Base-by-base conservation (phyloP, 176 grass and related monocot genomes). In the Eleusine indica region DNA sequence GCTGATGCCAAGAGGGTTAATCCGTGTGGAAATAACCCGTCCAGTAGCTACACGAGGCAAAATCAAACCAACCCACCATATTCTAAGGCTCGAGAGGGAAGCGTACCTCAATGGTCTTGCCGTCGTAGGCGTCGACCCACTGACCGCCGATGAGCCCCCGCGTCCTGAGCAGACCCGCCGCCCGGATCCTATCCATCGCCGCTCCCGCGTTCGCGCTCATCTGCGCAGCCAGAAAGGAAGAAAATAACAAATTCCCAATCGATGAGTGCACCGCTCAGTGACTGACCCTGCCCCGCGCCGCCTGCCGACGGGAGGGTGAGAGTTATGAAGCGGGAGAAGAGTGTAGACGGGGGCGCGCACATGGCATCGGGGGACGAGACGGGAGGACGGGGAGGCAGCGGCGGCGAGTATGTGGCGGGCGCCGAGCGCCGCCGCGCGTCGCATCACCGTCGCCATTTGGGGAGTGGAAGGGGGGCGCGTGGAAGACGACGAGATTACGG, bases 41-140 rank as follows among this genome's bases (percentile, higher is more conserved):
- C 8, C 60, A 35, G 52, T 8, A 7, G 4, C 12, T 28, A 39
- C 28, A 85, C 0, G 41, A 44, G 8, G 38, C 42, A 44, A 44
- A 83, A 72, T 44, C 42, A 51, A 51, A 71, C n/a, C 43, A 56
- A 16, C 47, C 12, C 29, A 6, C 2, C 70, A 6, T 71, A 52
- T 70, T 70, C 47, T 13, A 15, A 19, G 21, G 21, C 6, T 2
- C 44, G 40, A 66, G 32, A 41, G 53, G 49, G 43, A 18, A 3
- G 63, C 48, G 2, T 48, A 97, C 95, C 95, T 97, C 88, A 15
- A 94, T 84, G 35, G 81, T 97, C 81, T 91, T 97, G 19, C 95
- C 90, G 81, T 97, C 88, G 66, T 94, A 91, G 47, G 92, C 89
- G 86, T 97, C 92, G 19, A 93, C 84, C 95, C 95, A 97, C 72